A percentile compares a stretch with the other conserved stretches of the same genome.
Conservation (phyloP, 2,329 filamentous ascomycete species). For the Xylaria sp. region DNA sequence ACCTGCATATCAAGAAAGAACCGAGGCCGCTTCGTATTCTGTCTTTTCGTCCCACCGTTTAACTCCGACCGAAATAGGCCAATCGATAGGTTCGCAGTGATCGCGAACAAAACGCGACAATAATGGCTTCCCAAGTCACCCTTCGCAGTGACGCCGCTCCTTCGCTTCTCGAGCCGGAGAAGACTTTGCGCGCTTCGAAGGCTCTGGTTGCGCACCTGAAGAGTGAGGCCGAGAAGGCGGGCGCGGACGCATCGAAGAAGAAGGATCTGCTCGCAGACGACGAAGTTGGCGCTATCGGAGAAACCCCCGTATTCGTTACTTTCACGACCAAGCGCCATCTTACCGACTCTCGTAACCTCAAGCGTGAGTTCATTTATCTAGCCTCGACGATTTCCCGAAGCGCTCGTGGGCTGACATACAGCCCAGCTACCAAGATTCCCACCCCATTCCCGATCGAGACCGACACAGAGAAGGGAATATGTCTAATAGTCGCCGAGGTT, state of each 20-base stretch:
- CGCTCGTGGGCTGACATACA: constrained; percentile 57
- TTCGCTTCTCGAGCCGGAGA: constrained; percentile 51
- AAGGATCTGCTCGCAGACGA: constrained; percentile 64
- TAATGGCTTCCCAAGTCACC: constrained; percentile 51
- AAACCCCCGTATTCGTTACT: constrained; percentile 69
- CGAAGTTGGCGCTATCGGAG: constrained; percentile 56
- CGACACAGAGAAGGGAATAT: constrained; percentile 66
- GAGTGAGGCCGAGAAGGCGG: constrained; percentile 61
- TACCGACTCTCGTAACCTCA: constrained; percentile 67
- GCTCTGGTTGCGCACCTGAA: constrained; percentile 71
- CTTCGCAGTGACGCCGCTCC: constrained; percentile 46
- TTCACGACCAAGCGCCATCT: constrained; percentile 74
- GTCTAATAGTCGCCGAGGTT: constrained; percentile 80
- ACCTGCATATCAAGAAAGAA: neutral
- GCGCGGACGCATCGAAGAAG: constrained; percentile 61
- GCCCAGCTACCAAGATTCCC: constrained; percentile 77
- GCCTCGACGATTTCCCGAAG: neutral
- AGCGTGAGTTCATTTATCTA: constrained; percentile 23
- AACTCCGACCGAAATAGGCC: neutral
- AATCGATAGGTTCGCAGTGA: constrained; percentile 4
- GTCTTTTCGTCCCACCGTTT: neutral
- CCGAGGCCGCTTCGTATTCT: neutral
- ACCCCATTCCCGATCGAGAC: constrained; percentile 81
- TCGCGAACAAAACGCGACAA: neutral
- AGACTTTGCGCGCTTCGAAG: constrained; percentile 69